Percentiles rank a stretch among this genome's conserved stretches.
Conservation (phyloP, 306 rosid species). For the Sicyos baderoa region DNA sequence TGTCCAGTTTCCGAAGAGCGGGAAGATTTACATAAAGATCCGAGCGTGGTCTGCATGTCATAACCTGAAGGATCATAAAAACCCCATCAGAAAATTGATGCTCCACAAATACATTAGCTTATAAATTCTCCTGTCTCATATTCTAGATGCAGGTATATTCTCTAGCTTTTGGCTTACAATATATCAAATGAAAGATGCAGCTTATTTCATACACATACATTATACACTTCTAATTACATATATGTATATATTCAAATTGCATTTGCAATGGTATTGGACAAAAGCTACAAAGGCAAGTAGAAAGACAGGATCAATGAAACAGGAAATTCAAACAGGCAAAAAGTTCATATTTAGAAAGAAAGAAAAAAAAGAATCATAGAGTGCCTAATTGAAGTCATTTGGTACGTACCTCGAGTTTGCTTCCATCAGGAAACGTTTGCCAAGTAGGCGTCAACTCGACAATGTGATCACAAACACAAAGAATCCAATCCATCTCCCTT, state of each 20-base stretch:
- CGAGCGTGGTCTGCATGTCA: constrained; percentile 82
- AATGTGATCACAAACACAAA: constrained; percentile 23
- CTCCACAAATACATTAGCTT: background rate
- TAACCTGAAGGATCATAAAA: constrained; percentile 45
- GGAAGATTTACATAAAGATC: constrained; percentile 93
- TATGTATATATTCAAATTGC: background rate
- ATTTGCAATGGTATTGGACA: background rate
- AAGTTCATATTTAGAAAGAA: background rate
- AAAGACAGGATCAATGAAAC: background rate
- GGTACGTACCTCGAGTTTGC: constrained; percentile 23
- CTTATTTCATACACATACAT: background rate
- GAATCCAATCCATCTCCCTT: constrained; percentile 26
- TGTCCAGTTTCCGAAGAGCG: constrained; percentile 82
- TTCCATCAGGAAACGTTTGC: constrained; percentile 26
- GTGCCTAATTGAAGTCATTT: no score
- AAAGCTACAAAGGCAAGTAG: background rate
- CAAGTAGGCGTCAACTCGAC: constrained; percentile 24
- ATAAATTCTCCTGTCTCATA: background rate
- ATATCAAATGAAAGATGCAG: background rate
- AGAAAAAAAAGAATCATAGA: no score
- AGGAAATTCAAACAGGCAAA: background rate
- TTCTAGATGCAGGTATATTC: background rate
- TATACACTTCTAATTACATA: background rate
- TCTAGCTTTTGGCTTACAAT: background rate
- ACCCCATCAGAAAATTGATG: background rate